Evolutionary conservation across 108 stramenopile species (phyloP).

Genomic region (Pseudonitzschia multiseries): DNA sequence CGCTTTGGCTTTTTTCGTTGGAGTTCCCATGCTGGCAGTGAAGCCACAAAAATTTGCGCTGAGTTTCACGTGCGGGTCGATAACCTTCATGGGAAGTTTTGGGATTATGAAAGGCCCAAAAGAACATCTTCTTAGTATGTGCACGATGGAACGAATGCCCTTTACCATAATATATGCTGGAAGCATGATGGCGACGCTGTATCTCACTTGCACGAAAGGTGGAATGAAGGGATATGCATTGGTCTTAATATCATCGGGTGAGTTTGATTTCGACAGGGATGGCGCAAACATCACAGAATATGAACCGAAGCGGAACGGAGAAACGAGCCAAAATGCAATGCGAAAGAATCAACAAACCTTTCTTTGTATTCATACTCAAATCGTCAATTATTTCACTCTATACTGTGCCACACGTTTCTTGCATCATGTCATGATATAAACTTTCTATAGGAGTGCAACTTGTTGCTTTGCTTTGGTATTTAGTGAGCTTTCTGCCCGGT

Average conservation of each 20-base stretch:
- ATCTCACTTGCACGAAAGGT: conserved; percentile 74
- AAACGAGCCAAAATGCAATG: neutral
- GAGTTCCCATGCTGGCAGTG: conserved; percentile 80
- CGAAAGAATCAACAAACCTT: neutral
- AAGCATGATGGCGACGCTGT: conserved; percentile 75
- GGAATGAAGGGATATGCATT: conserved; percentile 76
- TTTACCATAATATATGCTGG: conserved; percentile 82
- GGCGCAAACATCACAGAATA: neutral
- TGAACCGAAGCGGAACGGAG: neutral
- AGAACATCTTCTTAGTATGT: conserved; percentile 77
- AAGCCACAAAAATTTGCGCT: conserved; percentile 95
- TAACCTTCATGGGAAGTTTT: conserved; percentile 91
- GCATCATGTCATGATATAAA: neutral
- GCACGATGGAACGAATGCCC: conserved; percentile 63
- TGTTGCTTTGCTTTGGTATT: conserved; percentile 81
- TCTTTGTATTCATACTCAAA: no score
- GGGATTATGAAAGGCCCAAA: conserved; percentile 84
- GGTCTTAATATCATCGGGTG: conserved; percentile 59
- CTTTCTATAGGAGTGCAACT: conserved; percentile 49
- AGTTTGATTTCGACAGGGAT: neutral
- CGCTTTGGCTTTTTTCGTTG: conserved; percentile 88
- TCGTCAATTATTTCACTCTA: neutral
- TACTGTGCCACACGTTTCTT: neutral
- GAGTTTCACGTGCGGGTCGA: conserved; percentile 89
- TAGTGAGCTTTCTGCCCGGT: conserved; percentile 88